Base-by-base conservation (phyloP, 2,329 filamentous ascomycete species). In the Didymella glomerata region DNA sequence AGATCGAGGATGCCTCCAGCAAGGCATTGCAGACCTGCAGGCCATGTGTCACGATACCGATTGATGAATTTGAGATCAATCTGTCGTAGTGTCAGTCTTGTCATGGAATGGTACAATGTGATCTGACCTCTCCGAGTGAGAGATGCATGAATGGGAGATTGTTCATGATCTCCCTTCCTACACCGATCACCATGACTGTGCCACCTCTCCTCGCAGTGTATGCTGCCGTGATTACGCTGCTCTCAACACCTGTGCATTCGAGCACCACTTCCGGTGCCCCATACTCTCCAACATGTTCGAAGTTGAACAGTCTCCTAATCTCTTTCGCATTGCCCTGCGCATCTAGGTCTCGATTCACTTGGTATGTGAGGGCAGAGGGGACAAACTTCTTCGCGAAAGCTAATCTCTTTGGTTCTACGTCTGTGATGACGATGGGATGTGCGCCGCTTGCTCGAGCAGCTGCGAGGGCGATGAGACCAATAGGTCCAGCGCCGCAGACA, bases 1-100 rank as follows among this genome's bases (percentile, higher is more conserved):
- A 89, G 77, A 68, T 90, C 83, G 9, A 91, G 70, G 1, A 90
- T 80, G 0, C 84, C 84, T 3, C 86, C 85, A 40, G 80, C 82
- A 27, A 91, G 69, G 47, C 84, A 85, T 7, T 84, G 80, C 32
- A 91, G 88, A 0, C 86, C 88, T 0, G 84, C 82, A 0, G 88
- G 88, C 88, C 88, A 91, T 0, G 88, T 90, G 68, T 90, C 87
- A 40, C 83, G 81, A 70, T 90, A 91, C 8, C 88, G 81, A 72
- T 91, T 90, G 70, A 90, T 90, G 76, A 91, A 91, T 36, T 84
- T 85, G 25, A 91, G 78, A 65, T 90, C 82, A 63, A 90, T 89
- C 84, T 87, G 30, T 9, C 14, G 6, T 13, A 1, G 7, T 22
- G 16, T 59, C 36, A 48, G 13, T 63, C 13, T 10, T 62, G 50